Percentiles rank a stretch among this genome's conserved stretches.
These are phyloP conservation scores for Hypomyces perniciosus DNA, from an alignment of 2,329 filamentous ascomycete species.

Conservation along the genomic window DNA sequence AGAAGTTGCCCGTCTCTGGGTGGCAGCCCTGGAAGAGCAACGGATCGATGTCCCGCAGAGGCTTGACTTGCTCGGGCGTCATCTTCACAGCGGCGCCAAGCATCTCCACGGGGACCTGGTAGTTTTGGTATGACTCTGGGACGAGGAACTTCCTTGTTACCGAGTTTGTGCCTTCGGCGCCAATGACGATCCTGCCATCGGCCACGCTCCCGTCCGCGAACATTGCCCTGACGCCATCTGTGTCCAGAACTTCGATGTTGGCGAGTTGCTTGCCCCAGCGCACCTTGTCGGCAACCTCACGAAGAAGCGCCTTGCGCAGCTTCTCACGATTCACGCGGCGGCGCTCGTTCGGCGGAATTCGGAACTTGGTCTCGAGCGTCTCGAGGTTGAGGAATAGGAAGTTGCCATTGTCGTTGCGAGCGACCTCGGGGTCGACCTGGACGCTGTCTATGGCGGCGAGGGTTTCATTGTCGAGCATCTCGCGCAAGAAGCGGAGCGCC, in stretches of 20 bases:
- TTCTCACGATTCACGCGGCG: slow-evolving; percentile 32
- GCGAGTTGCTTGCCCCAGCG: slow-evolving; percentile 28
- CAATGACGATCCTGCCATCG: slow-evolving; percentile 31
- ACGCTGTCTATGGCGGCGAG: slow-evolving; percentile 20
- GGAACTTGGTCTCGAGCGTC: slow-evolving; percentile 32
- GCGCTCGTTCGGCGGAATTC: slow-evolving; percentile 32
- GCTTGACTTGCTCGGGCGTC: slow-evolving; percentile 30
- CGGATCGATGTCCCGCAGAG: slow-evolving; percentile 44
- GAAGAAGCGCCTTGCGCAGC: slow-evolving; percentile 26
- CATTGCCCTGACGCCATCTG: slow-evolving; percentile 20
- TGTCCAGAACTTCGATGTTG: slow-evolving; percentile 19
- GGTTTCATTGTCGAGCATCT: slow-evolving; percentile 21
- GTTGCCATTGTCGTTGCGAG: slow-evolving; percentile 31
- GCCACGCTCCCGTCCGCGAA: slow-evolving; percentile 29
- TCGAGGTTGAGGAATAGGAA: slow-evolving; percentile 37
- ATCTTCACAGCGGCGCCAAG: slow-evolving; percentile 33
- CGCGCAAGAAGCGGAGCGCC: slow-evolving; percentile 34
- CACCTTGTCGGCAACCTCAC: slow-evolving; percentile 23
- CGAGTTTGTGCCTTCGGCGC: slow-evolving; percentile 36
- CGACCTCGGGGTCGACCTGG: slow-evolving; percentile 32
- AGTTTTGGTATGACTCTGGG: slow-evolving; percentile 26
- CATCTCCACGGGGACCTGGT: slow-evolving; percentile 31
- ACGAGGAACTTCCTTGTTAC: slow-evolving; percentile 29
- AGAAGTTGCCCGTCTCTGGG: slow-evolving; percentile 41
- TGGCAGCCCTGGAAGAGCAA: slow-evolving; percentile 50